Evolutionary conservation across 176 grass and related monocot genomes (phyloP).

Genomic region (Musa schizocarpa): DNA sequence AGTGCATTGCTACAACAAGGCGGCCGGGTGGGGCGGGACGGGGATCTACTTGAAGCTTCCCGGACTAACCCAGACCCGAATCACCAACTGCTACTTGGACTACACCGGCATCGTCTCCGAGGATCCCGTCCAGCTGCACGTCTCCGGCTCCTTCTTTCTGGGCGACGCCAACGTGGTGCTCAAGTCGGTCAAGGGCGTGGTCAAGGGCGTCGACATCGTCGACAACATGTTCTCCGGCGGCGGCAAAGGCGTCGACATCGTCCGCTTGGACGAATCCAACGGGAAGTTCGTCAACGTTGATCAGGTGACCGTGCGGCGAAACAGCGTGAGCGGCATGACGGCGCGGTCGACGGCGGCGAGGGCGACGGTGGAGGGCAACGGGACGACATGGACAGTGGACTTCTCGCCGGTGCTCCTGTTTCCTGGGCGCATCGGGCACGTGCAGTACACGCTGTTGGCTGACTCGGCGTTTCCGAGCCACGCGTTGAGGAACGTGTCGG

Average conservation of each 20-base stretch:
- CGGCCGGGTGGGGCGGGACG: constrained; percentile 27
- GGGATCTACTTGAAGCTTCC: constrained; percentile 24
- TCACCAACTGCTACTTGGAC: constrained; percentile 43
- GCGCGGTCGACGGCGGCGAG: constrained; percentile 21
- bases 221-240: constrained; percentile 43
- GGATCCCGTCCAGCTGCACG: constrained; percentile 26
- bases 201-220: constrained; percentile 27
- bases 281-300: constrained; percentile 18
- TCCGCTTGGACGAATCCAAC: constrained; percentile 25
- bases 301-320: constrained; percentile 26
- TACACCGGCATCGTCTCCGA: constrained; percentile 40
- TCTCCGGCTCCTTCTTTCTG: constrained; percentile 38
- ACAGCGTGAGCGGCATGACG: constrained; percentile 20
- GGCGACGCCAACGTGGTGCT: constrained; percentile 39
- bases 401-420: constrained; percentile 28
- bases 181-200: constrained; percentile 24
- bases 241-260: not conserved
- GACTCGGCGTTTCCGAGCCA: constrained; percentile 52
- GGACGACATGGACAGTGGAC: constrained; percentile 29
- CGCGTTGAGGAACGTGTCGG: constrained; percentile 63
- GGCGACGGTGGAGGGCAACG: constrained; percentile 18
- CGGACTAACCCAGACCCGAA: constrained; percentile 23
- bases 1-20: constrained; percentile 53
- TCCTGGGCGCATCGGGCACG: constrained; percentile 18
- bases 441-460: constrained; percentile 32